Evolutionary conservation across 106 monocot genomes (phyloP).

Genomic region (Chionographis japonica): DNA sequence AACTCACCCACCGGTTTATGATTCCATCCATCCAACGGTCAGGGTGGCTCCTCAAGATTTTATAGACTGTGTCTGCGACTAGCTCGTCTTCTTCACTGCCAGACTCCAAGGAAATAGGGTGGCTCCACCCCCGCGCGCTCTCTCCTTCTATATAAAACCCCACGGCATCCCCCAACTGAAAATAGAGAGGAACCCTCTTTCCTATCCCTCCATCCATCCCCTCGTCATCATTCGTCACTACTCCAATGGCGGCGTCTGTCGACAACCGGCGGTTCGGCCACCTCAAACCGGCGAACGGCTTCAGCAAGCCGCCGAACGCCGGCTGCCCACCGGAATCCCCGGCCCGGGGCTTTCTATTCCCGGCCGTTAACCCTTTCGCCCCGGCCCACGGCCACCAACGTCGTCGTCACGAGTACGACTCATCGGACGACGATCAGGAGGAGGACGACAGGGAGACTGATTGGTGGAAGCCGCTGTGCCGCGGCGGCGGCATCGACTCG

Average conservation of each 20-base stretch:
- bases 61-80: too few relatives aligned
- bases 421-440: constrained; percentile 11
- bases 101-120: too few relatives aligned
- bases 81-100: too few relatives aligned
- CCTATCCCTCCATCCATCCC: too few relatives aligned
- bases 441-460: constrained; percentile 13
- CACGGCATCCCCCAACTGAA: too few relatives aligned
- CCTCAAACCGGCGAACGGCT: constrained; percentile 1
- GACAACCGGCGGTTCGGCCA: constrained; percentile 19
- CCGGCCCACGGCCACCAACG: background rate
- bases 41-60: too few relatives aligned
- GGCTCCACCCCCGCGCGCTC: too few relatives aligned
- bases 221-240: background rate
- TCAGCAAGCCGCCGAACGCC: background rate
- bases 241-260: constrained; percentile 41
- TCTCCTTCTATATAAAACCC: too few relatives aligned
- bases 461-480: constrained; percentile 4
- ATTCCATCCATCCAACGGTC: too few relatives aligned
- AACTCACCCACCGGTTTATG: too few relatives aligned
- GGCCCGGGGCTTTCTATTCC: constrained; percentile 14
- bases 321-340: constrained; percentile 17
- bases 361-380: background rate
- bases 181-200: too few relatives aligned
- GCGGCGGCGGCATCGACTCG: background rate
- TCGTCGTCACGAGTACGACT: background rate